These are phyloP conservation scores for Talaromyces sp. DNA, from an alignment of 2,329 filamentous ascomycete species.

Conservation along the genomic window DNA sequence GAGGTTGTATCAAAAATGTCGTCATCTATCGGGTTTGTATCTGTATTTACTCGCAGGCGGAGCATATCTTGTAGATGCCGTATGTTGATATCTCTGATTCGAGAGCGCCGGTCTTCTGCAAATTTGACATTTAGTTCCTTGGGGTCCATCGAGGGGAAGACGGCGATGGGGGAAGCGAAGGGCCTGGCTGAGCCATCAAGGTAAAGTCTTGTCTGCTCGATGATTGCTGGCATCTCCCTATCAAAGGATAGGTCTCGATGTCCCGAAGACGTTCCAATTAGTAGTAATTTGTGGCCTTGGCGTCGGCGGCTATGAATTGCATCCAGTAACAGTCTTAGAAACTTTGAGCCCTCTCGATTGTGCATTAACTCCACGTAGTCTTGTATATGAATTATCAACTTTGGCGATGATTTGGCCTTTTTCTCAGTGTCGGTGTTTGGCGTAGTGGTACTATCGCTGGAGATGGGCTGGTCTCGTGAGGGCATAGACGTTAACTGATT, in stretches of 20 bases:
- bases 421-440: constrained; percentile 22
- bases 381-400: constrained; percentile 72
- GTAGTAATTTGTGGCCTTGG: constrained; percentile 68
- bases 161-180: constrained; percentile 54
- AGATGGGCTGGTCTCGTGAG: constrained; percentile 18
- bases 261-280: constrained; percentile 71
- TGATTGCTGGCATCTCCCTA: constrained; percentile 35
- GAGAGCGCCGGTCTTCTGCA: constrained; percentile 49
- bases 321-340: constrained; percentile 69
- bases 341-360: constrained; percentile 65
- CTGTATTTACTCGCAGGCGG: constrained; percentile 37
- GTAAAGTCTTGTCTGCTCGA: constrained; percentile 45
- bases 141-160: constrained; percentile 51
- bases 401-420: constrained; percentile 26
- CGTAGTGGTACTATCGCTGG: constrained; percentile 19
- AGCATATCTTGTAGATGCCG: constrained; percentile 66
- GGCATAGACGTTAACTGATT: constrained; percentile 36
- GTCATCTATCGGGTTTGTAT: constrained; percentile 32
- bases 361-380: constrained; percentile 77
- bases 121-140: constrained; percentile 43
- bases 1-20: constrained; percentile 32
- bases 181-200: constrained; percentile 48
- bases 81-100: constrained; percentile 59
- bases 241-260: constrained; percentile 29
- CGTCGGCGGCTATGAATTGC: constrained; percentile 71